Conservation (phyloP, 2,329 filamentous ascomycete genomes). For the Endocalyx cinctus region DNA sequence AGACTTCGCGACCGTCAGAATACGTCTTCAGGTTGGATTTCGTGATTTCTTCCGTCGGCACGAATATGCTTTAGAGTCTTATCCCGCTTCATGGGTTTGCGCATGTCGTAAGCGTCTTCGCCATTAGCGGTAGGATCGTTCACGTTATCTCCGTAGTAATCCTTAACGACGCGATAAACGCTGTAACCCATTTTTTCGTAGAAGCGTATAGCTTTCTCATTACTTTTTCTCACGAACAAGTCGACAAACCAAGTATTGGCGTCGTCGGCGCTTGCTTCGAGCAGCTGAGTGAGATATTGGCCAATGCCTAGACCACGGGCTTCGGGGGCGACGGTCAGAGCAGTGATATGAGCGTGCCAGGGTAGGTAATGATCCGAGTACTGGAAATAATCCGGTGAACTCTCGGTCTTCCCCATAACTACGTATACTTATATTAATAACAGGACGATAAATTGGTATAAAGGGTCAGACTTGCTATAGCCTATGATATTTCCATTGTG, state of each 20-base stretch:
- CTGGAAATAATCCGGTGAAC: slow-evolving; percentile 69
- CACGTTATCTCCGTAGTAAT: slow-evolving; percentile 88
- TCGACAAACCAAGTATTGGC: slow-evolving; percentile 93
- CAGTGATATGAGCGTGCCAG: slow-evolving; percentile 98
- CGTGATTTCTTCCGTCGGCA: slow-evolving; percentile 72
- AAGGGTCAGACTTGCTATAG: slow-evolving; percentile 63
- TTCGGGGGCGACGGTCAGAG: slow-evolving; percentile 83
- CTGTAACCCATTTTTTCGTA: slow-evolving; percentile 91
- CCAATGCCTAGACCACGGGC: slow-evolving; percentile 85
- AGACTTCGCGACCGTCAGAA: slow-evolving; percentile 49
- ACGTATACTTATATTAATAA: too few relatives aligned
- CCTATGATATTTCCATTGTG: slow-evolving; percentile 83
- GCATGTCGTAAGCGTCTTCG: slow-evolving; percentile 96
- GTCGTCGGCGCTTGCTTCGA: slow-evolving; percentile 78
- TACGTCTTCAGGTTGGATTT: slow-evolving; percentile 79
- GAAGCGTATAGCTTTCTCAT: slow-evolving; percentile 79
- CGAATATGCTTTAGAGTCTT: slow-evolving; percentile 70
- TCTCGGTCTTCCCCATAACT: slow-evolving; percentile 98
- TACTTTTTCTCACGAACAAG: slow-evolving; percentile 85
- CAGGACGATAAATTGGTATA: too few relatives aligned
- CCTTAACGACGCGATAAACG: slow-evolving; percentile 81
- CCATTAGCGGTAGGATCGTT: slow-evolving; percentile 55
- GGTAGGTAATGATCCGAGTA: slow-evolving; percentile 88
- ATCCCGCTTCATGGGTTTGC: slow-evolving; percentile 83
- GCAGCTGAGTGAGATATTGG: slow-evolving; percentile 71